These are phyloP conservation scores for Sicyos baderoa DNA, from an alignment of 306 rosid genomes.

Conservation along the genomic window DNA sequence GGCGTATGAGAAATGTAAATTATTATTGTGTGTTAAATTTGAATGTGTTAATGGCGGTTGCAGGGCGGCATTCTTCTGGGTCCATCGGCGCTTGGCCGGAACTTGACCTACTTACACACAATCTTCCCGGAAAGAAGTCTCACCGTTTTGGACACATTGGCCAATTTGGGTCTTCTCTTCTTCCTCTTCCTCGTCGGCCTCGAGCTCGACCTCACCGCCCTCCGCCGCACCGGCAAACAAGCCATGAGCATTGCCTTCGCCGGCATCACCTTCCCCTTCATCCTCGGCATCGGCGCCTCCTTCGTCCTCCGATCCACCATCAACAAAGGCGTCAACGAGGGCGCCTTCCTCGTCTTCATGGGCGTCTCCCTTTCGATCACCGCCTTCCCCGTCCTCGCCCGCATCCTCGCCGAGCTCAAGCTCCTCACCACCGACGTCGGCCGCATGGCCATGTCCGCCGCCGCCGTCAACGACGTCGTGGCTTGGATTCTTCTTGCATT, in stretches of 20 bases:
- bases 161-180: conserved; percentile 65
- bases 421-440: conserved; percentile 78
- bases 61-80: conserved; percentile 69
- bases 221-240: conserved; percentile 46
- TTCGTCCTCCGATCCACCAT: conserved; percentile 36
- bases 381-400: conserved; percentile 82
- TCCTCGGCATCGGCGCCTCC: conserved; percentile 55
- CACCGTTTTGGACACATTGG: conserved; percentile 54
- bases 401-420: conserved; percentile 78
- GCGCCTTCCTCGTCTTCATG: conserved; percentile 56
- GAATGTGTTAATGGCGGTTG: not conserved
- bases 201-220: conserved; percentile 41
- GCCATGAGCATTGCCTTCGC: conserved; percentile 50
- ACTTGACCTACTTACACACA: conserved; percentile 26
- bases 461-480: conserved; percentile 76
- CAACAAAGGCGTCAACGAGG: conserved; percentile 33
- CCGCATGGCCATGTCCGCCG: conserved; percentile 88
- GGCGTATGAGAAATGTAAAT: not conserved
- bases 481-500: conserved; percentile 91
- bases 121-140: conserved; percentile 48
- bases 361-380: conserved; percentile 71
- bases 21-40: not conserved
- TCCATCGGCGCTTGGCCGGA: conserved; percentile 62
- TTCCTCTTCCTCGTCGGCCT: conserved; percentile 53
- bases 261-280: conserved; percentile 53